phyloP scores from a whole-genome alignment of 106 monocot species.

The Dioscorea alata region DNA sequence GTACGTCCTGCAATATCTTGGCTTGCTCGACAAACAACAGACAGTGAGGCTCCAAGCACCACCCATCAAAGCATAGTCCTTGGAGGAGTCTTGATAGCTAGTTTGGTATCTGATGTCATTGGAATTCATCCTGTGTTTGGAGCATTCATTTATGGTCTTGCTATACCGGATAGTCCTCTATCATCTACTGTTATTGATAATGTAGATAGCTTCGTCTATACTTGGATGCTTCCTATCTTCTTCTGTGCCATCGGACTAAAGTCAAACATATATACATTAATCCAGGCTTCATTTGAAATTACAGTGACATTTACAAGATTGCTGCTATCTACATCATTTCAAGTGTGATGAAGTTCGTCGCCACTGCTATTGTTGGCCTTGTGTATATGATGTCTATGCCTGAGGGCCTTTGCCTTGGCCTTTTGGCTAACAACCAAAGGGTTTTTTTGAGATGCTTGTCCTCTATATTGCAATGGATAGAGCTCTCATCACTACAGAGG shows the following conservation, averaged over 20 bases:
- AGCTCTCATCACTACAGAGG: constrained; percentile 12
- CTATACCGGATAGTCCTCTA: constrained; percentile 27
- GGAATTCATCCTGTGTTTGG: constrained; percentile 50
- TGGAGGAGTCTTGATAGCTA: constrained; percentile 29
- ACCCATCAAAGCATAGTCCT: constrained; percentile 22
- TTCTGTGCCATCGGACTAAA: constrained; percentile 31
- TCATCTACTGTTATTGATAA: constrained; percentile 19
- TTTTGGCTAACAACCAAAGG: constrained; percentile 37
- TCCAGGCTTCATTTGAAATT: background rate
- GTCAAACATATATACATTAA: constrained; percentile 10
- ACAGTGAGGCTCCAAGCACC: constrained; percentile 32
- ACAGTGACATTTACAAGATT: constrained; percentile 3
- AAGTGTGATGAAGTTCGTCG: constrained; percentile 17
- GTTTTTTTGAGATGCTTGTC: constrained; percentile 23
- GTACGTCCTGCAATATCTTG: constrained; percentile 35
- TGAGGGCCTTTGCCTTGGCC: constrained; percentile 32
- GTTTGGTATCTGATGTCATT: constrained; percentile 28
- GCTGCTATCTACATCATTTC: constrained; percentile 5
- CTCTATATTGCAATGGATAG: constrained; percentile 32
- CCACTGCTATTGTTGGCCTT: constrained; percentile 16
- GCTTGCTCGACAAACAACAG: constrained; percentile 25
- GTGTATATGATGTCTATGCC: constrained; percentile 20
- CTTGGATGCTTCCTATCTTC: constrained; percentile 30
- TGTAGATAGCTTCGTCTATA: constrained; percentile 26
- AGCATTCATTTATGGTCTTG: constrained; percentile 44